Percentiles rank a stretch among this genome's conserved stretches.
These are phyloP conservation scores for Lactarius sanguifluus DNA, from an alignment of 768 basidiomycete species.

Conservation along the genomic window DNA sequence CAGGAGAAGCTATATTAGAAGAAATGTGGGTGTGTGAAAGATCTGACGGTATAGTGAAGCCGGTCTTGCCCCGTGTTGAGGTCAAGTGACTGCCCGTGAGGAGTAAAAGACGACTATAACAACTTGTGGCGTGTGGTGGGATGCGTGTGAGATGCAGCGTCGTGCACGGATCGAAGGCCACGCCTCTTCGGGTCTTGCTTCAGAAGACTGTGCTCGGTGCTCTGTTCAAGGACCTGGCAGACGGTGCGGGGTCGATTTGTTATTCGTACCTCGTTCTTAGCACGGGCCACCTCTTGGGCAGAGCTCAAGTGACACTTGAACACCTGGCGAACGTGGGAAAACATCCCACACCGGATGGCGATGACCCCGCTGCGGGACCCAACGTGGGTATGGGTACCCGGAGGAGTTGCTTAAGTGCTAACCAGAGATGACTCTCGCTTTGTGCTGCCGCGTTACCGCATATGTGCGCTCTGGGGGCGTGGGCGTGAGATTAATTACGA, in stretches of 20 bases:
- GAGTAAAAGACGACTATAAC: conserved; percentile 4
- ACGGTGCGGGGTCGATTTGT: conserved; percentile 8
- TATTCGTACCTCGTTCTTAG: conserved; percentile 7
- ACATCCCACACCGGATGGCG: conserved; percentile 1
- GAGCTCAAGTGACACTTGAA: not conserved
- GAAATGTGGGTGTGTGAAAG: not conserved
- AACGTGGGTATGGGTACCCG: conserved; percentile 5
- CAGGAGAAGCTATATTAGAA: conserved; percentile 15
- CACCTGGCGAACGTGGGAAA: conserved; percentile 5
- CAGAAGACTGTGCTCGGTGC: not conserved
- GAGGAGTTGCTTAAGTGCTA: conserved; percentile 4
- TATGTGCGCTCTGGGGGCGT: not conserved
- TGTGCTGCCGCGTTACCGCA: conserved; percentile 9
- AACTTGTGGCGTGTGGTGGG: not conserved
- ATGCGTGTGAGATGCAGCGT: not conserved
- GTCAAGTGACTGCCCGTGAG: conserved; percentile 21
- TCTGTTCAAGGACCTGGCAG: conserved; percentile 14
- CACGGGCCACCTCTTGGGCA: not conserved
- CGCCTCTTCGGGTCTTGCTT: conserved; percentile 6
- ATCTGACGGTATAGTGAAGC: conserved; percentile 9
- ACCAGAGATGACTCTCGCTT: conserved; percentile 8
- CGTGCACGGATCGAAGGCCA: conserved; percentile 1
- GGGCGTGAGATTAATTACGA: conserved; percentile 7
- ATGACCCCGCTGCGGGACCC: conserved; percentile 7
- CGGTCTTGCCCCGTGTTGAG: conserved; percentile 7